Percentiles rank a stretch among this genome's conserved stretches.
Evolutionary conservation across 1,284 basidiomycete species (phyloP).

Genomic region (Papiliotrema flavescens): DNA sequence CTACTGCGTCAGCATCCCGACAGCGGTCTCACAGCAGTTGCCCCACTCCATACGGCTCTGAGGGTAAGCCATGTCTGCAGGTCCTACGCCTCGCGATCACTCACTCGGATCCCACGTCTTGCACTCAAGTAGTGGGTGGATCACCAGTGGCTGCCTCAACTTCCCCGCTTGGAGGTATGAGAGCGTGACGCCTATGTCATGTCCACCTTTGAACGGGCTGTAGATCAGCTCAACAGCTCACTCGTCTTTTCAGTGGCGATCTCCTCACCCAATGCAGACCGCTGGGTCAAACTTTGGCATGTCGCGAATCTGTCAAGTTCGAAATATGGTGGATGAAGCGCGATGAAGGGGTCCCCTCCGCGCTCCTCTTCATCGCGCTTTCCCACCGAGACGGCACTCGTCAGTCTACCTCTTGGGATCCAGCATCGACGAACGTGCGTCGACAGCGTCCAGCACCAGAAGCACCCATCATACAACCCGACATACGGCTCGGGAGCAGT

Average conservation of each 20-base stretch:
- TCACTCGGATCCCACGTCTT: conserved; percentile 27
- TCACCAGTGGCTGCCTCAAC: conserved; percentile 11
- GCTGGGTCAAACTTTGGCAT: conserved; percentile 34
- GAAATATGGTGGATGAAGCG: no score
- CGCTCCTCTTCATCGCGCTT: no score
- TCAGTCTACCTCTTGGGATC: no score
- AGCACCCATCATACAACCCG: no score
- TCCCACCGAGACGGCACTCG: no score
- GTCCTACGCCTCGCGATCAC: conserved; percentile 2
- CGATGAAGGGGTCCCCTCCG: no score
- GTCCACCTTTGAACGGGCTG: conserved; percentile 28
- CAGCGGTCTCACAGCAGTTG: background rate
- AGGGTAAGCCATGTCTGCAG: background rate
- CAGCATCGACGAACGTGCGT: no score
- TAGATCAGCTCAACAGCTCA: background rate
- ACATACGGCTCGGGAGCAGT: no score
- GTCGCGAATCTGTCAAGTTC: no score
- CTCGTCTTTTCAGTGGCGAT: background rate
- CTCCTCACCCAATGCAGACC: conserved; percentile 22
- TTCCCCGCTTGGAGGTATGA: conserved; percentile 21
- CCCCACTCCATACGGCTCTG: conserved; percentile 26
- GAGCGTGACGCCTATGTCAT: conserved; percentile 16
- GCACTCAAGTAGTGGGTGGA: conserved; percentile 23
- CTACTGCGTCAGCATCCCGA: conserved; percentile 6
- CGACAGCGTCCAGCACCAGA: no score